A percentile compares a stretch with the other conserved stretches of the same genome.
Conservation (phyloP, 768 basidiomycete genomes). For the Rhodotorula kratochvilovae region DNA sequence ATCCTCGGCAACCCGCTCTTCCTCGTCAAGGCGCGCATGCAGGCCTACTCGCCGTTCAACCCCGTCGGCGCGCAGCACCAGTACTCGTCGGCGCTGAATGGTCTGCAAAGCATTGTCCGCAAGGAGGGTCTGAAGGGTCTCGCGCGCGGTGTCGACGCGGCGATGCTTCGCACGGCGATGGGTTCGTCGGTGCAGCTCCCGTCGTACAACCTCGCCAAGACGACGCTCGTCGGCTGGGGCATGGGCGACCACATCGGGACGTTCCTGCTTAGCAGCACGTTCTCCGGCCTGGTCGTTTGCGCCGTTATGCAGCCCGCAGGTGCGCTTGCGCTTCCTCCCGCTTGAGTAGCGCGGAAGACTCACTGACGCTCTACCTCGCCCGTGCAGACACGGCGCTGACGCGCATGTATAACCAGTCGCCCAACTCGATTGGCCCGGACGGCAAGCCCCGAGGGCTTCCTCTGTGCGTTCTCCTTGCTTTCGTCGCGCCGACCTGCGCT, state of each 20-base stretch:
- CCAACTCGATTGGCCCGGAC: constrained; percentile 59
- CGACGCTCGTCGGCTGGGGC: constrained; percentile 63
- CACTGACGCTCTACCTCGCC: too few relatives aligned
- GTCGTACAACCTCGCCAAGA: constrained; percentile 90
- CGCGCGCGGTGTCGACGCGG: constrained; percentile 85
- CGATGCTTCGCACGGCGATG: constrained; percentile 88
- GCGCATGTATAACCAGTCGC: constrained; percentile 93
- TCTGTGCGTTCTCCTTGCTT: constrained; percentile 20
- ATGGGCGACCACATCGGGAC: constrained; percentile 78
- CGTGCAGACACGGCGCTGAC: constrained; percentile 62
- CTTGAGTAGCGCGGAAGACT: too few relatives aligned
- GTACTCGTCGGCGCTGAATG: constrained; percentile 79
- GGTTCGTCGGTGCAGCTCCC: constrained; percentile 94
- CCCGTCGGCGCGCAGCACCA: constrained; percentile 92
- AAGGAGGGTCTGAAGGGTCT: constrained; percentile 75
- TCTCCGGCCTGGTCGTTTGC: constrained; percentile 80
- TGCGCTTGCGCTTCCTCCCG: constrained; percentile 46
- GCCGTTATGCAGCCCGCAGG: constrained; percentile 84
- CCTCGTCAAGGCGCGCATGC: constrained; percentile 95
- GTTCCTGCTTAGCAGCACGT: constrained; percentile 76
- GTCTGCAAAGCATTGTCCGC: constrained; percentile 69
- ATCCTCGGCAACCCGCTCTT: constrained; percentile 81
- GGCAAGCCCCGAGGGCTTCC: constrained; percentile 56
- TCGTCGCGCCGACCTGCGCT: too few relatives aligned
- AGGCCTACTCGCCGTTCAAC: constrained; percentile 91